Evolutionary conservation across 495 filamentous ascomycete genomes (phyloP).

Genomic region (Staphylotrichum longicolle): DNA sequence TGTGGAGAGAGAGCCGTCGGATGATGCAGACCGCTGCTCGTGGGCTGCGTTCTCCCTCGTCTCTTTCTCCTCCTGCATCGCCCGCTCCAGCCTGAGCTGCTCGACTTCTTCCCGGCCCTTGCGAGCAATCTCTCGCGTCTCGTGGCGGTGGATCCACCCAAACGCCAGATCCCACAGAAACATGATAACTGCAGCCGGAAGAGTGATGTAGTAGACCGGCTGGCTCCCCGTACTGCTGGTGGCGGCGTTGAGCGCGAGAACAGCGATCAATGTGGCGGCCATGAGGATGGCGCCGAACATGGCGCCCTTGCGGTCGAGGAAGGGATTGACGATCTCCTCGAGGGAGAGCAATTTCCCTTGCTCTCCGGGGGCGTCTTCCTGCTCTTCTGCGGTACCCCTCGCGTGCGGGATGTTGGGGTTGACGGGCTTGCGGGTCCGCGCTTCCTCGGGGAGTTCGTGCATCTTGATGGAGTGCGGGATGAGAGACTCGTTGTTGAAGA

Average conservation of each 20-base stretch:
- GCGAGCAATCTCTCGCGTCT: conserved; percentile 58
- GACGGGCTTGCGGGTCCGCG: conserved; percentile 51
- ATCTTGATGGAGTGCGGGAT: conserved; percentile 63
- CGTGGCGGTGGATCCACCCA: conserved; percentile 56
- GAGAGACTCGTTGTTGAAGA: conserved; percentile 59
- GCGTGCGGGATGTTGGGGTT: conserved; percentile 67
- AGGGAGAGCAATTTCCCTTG: conserved; percentile 54
- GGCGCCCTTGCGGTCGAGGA: conserved; percentile 61
- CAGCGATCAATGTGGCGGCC: conserved; percentile 57
- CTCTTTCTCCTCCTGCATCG: conserved; percentile 26
- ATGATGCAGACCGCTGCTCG: not conserved
- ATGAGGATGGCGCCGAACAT: conserved; percentile 60
- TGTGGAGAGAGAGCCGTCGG: not conserved
- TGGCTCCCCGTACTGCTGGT: conserved; percentile 40
- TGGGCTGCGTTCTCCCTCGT: not conserved
- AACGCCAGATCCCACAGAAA: conserved; percentile 59
- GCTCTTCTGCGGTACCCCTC: conserved; percentile 52
- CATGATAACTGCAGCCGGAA: conserved; percentile 62
- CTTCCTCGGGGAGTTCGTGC: conserved; percentile 60
- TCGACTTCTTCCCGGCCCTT: conserved; percentile 54
- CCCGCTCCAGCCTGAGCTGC: conserved; percentile 40
- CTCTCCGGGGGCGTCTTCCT: conserved; percentile 49
- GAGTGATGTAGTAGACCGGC: conserved; percentile 60
- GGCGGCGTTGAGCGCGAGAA: conserved; percentile 59
- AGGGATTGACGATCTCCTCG: conserved; percentile 70